phyloP scores from a whole-genome alignment of 495 filamentous ascomycete genomes.

The Penicillium roqueforti region DNA sequence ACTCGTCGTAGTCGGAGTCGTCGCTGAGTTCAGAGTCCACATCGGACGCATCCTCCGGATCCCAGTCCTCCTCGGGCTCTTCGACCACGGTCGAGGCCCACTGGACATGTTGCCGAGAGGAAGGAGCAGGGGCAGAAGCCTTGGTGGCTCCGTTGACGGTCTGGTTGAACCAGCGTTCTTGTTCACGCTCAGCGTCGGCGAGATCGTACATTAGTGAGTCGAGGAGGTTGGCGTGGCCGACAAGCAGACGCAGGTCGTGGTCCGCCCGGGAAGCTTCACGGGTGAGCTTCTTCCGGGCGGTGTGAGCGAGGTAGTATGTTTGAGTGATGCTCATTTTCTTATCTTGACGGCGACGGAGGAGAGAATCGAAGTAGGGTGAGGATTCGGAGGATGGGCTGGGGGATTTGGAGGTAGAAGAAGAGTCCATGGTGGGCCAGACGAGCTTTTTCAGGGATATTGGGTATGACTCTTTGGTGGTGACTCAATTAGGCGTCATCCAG shows the following conservation, averaged over 20 bases:
- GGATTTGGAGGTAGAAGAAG: constrained; percentile 24
- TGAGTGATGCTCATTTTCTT: constrained; percentile 95
- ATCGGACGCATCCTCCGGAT: constrained; percentile 57
- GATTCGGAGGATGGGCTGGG: constrained; percentile 12
- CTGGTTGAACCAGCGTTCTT: constrained; percentile 98
- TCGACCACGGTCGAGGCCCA: constrained; percentile 80
- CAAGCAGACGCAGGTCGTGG: constrained; percentile 89
- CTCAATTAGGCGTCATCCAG: constrained; percentile 12
- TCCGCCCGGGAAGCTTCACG: constrained; percentile 82
- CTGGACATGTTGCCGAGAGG: constrained; percentile 70
- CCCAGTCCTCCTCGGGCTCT: constrained; percentile 68
- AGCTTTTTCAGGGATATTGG: constrained; percentile 3
- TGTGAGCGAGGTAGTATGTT: constrained; percentile 96
- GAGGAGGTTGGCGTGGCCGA: constrained; percentile 96
- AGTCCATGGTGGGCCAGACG: constrained; percentile 17
- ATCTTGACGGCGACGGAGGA: constrained; percentile 44
- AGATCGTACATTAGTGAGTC: constrained; percentile 95
- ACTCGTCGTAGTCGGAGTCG: constrained; percentile 51
- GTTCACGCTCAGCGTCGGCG: constrained; percentile 87
- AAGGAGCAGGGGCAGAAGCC: constrained; percentile 43
- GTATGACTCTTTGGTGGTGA: constrained; percentile 13
- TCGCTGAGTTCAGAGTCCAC: constrained; percentile 54
- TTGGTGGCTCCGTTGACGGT: constrained; percentile 72
- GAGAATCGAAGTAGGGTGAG: constrained; percentile 35
- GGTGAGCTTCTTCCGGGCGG: constrained; percentile 92